Percentiles rank a stretch among this genome's conserved stretches.
phyloP scores from a whole-genome alignment of 2,329 filamentous ascomycete genomes.

The Fusarium xylarioides region DNA sequence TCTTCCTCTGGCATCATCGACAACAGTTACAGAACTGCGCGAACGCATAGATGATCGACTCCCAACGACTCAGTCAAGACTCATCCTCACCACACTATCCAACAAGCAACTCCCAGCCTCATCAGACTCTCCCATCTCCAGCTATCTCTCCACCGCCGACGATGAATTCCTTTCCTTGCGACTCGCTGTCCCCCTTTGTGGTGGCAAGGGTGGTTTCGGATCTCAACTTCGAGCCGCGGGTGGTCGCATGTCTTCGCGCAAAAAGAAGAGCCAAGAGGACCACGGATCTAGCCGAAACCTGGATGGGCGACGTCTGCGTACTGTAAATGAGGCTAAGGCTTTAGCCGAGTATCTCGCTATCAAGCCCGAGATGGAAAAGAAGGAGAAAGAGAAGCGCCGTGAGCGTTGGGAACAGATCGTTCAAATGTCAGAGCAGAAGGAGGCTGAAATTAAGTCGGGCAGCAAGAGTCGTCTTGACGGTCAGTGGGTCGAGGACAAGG shows the following conservation, averaged over 20 bases:
- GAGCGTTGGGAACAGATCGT: slow-evolving; percentile 91
- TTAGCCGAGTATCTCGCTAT: slow-evolving; percentile 94
- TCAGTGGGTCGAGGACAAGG: slow-evolving; percentile 95
- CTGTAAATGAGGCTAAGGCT: slow-evolving; percentile 93
- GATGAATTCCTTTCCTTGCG: slow-evolving; percentile 84
- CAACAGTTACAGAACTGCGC: slow-evolving; percentile 74
- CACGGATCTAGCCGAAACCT: slow-evolving; percentile 93
- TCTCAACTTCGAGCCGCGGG: slow-evolving; percentile 96
- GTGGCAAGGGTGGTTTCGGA: slow-evolving; percentile 97
- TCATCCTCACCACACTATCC: slow-evolving; percentile 83
- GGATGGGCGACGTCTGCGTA: slow-evolving; percentile 87
- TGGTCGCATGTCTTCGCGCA: slow-evolving; percentile 96
- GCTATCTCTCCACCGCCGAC: slow-evolving; percentile 64
- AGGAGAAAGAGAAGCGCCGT: slow-evolving; percentile 86
- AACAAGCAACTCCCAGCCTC: slow-evolving; percentile 73
- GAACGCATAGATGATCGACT: slow-evolving; percentile 68
- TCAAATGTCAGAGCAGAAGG: slow-evolving; percentile 80
- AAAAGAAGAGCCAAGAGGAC: slow-evolving; percentile 85
- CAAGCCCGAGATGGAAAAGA: slow-evolving; percentile 96
- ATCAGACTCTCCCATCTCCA: slow-evolving; percentile 65
- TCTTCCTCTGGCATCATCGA: slow-evolving; percentile 73
- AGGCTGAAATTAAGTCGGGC: slow-evolving; percentile 83
- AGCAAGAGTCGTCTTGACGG: slow-evolving; percentile 79
- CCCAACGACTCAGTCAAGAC: slow-evolving; percentile 64
- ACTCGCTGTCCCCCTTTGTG: slow-evolving; percentile 79